phyloP scores from a whole-genome alignment of 2,329 filamentous ascomycete genomes.

The Coniella vitis region DNA sequence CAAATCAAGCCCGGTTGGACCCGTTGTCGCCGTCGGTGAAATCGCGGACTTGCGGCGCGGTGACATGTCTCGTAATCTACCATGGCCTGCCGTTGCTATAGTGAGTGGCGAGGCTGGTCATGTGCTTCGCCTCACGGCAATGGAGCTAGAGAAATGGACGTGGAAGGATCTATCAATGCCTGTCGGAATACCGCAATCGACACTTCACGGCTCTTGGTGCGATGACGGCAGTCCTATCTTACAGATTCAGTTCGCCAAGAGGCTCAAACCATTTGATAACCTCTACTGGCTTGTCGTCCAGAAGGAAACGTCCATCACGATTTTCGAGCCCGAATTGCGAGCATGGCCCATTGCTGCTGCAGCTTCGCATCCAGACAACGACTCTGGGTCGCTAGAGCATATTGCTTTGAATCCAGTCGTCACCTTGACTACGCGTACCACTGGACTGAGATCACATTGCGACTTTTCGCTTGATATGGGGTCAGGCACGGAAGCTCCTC shows the following conservation, averaged over 20 bases:
- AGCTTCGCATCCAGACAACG: conserved; percentile 11
- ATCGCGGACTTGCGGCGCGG: conserved; percentile 35
- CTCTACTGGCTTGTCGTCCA: conserved; percentile 49
- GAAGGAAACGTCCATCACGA: conserved; percentile 42
- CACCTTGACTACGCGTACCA: conserved; percentile 43
- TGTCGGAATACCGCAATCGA: conserved; percentile 3
- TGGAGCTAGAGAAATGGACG: conserved; percentile 45
- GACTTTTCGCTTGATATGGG: conserved; percentile 60
- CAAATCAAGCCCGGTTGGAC: conserved; percentile 20
- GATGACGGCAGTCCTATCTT: conserved; percentile 43
- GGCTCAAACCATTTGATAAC: conserved; percentile 28
- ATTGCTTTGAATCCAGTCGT: conserved; percentile 51
- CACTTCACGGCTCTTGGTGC: conserved; percentile 44
- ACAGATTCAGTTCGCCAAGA: conserved; percentile 42
- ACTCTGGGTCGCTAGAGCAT: conserved; percentile 34
- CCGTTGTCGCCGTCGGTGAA: conserved; percentile 51
- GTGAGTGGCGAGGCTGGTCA: conserved; percentile 52
- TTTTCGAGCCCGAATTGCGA: conserved; percentile 46
- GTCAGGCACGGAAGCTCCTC: conserved; percentile 42
- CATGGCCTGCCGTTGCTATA: conserved; percentile 36
- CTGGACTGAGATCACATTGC: conserved; percentile 48
- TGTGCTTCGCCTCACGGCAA: conserved; percentile 46
- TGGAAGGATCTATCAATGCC: conserved; percentile 34
- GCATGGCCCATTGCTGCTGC: conserved; percentile 26
- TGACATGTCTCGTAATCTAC: conserved; percentile 16